A percentile compares a stretch with the other conserved stretches of the same genome.
Evolutionary conservation across 768 basidiomycete genomes (phyloP).

Genomic region (Termitomyces sp.): DNA sequence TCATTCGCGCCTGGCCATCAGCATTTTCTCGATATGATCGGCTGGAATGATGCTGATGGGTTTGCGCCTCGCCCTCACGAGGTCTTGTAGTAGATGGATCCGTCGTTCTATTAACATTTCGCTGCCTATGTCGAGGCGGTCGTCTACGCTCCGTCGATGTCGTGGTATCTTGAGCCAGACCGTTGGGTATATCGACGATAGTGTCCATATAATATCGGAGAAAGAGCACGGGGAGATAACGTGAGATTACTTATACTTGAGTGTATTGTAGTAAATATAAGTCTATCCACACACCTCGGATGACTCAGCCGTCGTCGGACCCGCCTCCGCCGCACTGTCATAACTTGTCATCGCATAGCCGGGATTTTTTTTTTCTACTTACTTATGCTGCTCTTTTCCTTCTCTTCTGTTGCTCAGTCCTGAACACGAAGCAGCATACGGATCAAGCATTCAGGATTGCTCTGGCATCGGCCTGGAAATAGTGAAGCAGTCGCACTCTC

Average conservation of each 20-base stretch:
- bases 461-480: neutral
- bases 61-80: conserved; percentile 1
- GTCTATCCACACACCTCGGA: neutral
- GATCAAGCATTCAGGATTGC: too few species aligned
- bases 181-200: conserved; percentile 7
- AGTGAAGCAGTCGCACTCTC: neutral
- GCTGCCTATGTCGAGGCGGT: conserved; percentile 4
- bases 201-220: conserved; percentile 7
- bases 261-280: too few species aligned
- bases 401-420: too few species aligned
- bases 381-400: too few species aligned
- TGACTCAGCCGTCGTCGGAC: neutral
- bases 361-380: too few species aligned
- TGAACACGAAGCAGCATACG: too few species aligned
- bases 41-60: neutral
- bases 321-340: too few species aligned
- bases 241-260: too few species aligned
- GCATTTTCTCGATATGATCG: conserved; percentile 1
- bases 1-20: conserved; percentile 1
- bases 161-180: neutral
- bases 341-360: too few species aligned
- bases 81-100: conserved; percentile 3
- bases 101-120: conserved; percentile 3
- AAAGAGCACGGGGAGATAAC: neutral
- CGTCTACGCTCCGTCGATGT: conserved; percentile 1